phyloP scores from a whole-genome alignment of 2,329 filamentous ascomycete species.

The Colletotrichum graminicola region DNA sequence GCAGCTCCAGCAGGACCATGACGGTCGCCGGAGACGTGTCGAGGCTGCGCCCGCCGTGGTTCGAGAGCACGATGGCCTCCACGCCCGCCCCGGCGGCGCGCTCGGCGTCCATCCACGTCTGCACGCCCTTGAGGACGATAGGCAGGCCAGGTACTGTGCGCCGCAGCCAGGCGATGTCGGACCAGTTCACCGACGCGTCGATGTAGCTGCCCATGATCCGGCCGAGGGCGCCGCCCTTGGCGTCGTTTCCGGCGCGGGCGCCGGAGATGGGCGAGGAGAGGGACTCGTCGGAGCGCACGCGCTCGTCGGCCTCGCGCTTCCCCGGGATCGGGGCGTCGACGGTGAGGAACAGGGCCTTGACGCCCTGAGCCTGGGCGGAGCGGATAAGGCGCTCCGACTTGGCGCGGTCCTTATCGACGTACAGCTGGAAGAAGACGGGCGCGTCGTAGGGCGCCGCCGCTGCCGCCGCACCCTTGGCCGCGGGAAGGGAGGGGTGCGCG shows the following conservation, averaged over 20 bases:
- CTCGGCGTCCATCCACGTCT: conserved; percentile 73
- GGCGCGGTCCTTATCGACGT: conserved; percentile 67
- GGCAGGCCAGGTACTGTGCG: conserved; percentile 65
- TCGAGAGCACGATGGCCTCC: conserved; percentile 77
- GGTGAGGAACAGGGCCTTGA: conserved; percentile 69
- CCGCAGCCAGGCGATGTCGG: conserved; percentile 75
- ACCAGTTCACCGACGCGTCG: conserved; percentile 70
- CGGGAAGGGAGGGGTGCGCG: background rate
- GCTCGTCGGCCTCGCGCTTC: conserved; percentile 64
- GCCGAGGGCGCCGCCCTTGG: conserved; percentile 66
- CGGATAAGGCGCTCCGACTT: conserved; percentile 64
- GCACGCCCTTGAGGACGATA: conserved; percentile 78
- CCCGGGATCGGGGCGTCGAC: conserved; percentile 69
- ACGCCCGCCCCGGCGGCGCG: conserved; percentile 70
- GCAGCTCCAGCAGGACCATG: conserved; percentile 72
- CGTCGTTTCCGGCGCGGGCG: conserved; percentile 62
- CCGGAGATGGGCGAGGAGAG: conserved; percentile 63
- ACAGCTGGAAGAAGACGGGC: conserved; percentile 70
- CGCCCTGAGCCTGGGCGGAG: conserved; percentile 59
- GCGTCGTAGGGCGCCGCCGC: conserved; percentile 45
- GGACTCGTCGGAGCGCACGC: conserved; percentile 61
- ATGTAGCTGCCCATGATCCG: conserved; percentile 69
- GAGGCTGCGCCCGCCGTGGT: conserved; percentile 74
- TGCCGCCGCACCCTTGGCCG: background rate
- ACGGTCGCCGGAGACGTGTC: conserved; percentile 67